phyloP scores from a whole-genome alignment of 169 alveolate genomes.

The Cryptosporidium canis region DNA sequence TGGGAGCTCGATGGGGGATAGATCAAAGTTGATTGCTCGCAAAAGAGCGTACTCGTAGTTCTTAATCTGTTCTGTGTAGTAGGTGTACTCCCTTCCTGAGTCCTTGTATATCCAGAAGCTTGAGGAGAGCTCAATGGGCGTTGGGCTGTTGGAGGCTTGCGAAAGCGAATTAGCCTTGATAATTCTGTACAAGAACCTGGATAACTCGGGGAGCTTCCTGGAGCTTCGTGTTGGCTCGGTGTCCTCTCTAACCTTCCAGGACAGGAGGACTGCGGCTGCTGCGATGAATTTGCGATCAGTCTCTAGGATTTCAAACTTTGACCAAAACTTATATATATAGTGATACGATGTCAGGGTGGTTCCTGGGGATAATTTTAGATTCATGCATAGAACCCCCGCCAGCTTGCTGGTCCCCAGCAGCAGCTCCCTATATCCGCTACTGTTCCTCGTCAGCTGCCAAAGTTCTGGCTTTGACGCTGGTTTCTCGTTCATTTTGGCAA shows the following conservation, averaged over 20 bases:
- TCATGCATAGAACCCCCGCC: conserved; percentile 37
- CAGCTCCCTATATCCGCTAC: conserved; percentile 59
- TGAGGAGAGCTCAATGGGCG: conserved; percentile 42
- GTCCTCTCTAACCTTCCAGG: conserved; percentile 67
- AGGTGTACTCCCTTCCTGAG: conserved; percentile 49
- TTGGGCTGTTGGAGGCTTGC: conserved; percentile 1
- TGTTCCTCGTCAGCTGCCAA: conserved; percentile 28
- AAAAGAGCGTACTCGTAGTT: conserved; percentile 58
- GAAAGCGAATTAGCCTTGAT: conserved; percentile 45
- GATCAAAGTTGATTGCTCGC: conserved; percentile 61
- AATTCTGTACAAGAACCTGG: conserved; percentile 62
- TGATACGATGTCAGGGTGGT: conserved; percentile 42
- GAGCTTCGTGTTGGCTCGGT: conserved; percentile 51
- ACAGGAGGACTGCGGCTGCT: conserved; percentile 59
- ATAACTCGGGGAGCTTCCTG: conserved; percentile 50
- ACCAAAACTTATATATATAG: conserved; percentile 65
- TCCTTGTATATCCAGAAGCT: conserved; percentile 69
- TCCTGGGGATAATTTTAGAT: conserved; percentile 55
- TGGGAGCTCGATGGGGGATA: conserved; percentile 52
- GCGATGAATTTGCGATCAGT: conserved; percentile 62
- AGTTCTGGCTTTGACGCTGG: conserved; percentile 14
- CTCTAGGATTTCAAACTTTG: conserved; percentile 56
- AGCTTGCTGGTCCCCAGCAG: conserved; percentile 65
- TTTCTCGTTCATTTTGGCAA: conserved; percentile 21
- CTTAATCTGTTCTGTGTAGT: conserved; percentile 63